Evolutionary conservation across 129 eudicot species (phyloP), one percentile per base, ranked within the genome.

Genomic region (Calendula officinalis): DNA sequence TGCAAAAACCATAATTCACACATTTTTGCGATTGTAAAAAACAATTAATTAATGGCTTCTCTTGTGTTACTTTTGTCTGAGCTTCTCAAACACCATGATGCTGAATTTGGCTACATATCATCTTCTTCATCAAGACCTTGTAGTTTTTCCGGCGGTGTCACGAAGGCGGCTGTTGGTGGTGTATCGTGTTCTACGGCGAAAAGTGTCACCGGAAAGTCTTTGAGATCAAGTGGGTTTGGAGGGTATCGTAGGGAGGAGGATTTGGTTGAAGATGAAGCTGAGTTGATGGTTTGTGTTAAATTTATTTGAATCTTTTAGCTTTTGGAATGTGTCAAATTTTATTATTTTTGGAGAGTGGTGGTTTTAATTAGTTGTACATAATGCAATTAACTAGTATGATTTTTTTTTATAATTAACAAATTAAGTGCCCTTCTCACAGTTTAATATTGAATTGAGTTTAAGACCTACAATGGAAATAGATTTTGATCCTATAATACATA

Each of bases 11-110:
- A 22, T 22, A 22, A 22, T 22, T 22, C 30, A 22, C n/a, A n/a
- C n/a, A 64, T 4, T 61, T 49, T 5, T 60, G 49, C 2, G 7
- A 14, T 14, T 48, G 5, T 48, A 3, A 47, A 10, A 22, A 30
- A 14, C 13, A 30, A 44, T 8, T 32, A n/a, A n/a, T n/a, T n/a
- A 45, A 73, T 74, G 78, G 95, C 90, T 62, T 78, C 96, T 62
- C 84, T 88, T 38, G 75, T 88, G 65, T 84, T 88, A 60, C 81
- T 88, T 39, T 56, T 84, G 37, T 75, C 96, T 37, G 92, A 88
- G 74, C 82, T 88, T 57, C 70, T 84, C 1, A 78, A 76, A 27
- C 92, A 80, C 71, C 86, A 80, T 66, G 54, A 82, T 56, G 64
- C 64, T 4, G 89, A 84, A 42, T 42, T 56, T 35, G 44, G 65